Evolutionary conservation across 768 basidiomycete species (phyloP), one percentile per base, ranked within the genome.

Genomic region (Neoboletus magnificus): DNA sequence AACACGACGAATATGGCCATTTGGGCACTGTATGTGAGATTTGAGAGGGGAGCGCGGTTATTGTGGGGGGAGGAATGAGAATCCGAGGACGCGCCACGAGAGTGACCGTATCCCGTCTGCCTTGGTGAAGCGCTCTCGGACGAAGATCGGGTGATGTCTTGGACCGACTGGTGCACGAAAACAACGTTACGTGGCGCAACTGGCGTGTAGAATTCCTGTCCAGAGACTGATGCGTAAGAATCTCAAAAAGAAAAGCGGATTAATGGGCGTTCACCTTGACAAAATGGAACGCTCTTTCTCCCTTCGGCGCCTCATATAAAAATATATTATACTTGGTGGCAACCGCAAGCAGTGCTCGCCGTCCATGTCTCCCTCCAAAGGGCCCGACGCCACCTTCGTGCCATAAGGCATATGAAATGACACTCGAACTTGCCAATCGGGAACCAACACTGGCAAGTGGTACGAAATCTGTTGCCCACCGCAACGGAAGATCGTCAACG

Each of bases 381-480:
- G 64, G 74, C 62, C 48, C 77, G 69, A 52, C 73, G 66, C 48
- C 77, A 3, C 84, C 83, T 32, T 87, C 82, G 35, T 75, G 76
- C 84, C 85, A 90, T 4, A 91, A 71, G 10, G 87, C 82, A 66
- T 87, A 93, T 5, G 80, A 83, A 23, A 82, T 62, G 15, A 90
- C 83, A 3, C 82, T 80, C 2, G 77, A 62, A 54, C 78, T 81
- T 27, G 77, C 72, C 42, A 92, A 71, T 43, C 89, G 78, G 25
- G 89, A 88, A 3, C 86, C 82, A 25, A 79, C 70, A 2, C 80
- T 71, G 5, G 89, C 89, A n/a, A 93, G 79, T 0, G 89, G 85
- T 2, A 90, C 87, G 65, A 82, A 93, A 68, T 93, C 91, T 0
- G 86, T 87, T n/a, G 90, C 89, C 91, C 91, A 93, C 32, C 88